Evolutionary conservation across 2,329 filamentous ascomycete species (phyloP).

Genomic region (Neofusicoccum sp.): DNA sequence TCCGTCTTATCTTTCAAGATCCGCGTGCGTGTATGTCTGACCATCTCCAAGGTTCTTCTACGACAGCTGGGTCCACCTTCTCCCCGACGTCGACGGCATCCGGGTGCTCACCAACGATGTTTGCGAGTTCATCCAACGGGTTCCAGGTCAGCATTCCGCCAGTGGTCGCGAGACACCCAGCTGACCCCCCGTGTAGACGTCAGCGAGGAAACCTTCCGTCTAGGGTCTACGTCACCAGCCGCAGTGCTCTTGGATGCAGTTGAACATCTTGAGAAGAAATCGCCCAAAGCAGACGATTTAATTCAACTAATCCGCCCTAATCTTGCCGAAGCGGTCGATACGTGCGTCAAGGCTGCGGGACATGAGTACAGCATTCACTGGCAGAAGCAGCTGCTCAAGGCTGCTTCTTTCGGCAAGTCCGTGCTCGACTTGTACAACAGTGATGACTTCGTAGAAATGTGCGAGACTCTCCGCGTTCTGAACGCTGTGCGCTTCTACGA

Average conservation of each 20-base stretch:
- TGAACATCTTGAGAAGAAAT: slow-evolving; percentile 86
- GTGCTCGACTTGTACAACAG: slow-evolving; percentile 96
- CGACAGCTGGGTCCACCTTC: slow-evolving; percentile 83
- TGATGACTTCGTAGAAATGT: slow-evolving; percentile 98
- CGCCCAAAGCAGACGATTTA: slow-evolving; percentile 94
- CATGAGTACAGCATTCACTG: slow-evolving; percentile 87
- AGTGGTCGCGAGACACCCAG: background rate
- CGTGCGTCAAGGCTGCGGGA: slow-evolving; percentile 88
- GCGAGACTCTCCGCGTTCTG: slow-evolving; percentile 85
- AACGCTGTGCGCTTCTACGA: slow-evolving; percentile 92
- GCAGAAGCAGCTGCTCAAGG: slow-evolving; percentile 95
- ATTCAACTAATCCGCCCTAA: slow-evolving; percentile 89
- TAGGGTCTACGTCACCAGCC: slow-evolving; percentile 83
- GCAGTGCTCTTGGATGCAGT: slow-evolving; percentile 93
- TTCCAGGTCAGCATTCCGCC: slow-evolving; percentile 58
- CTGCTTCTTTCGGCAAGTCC: slow-evolving; percentile 95
- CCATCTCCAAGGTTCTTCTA: slow-evolving; percentile 71
- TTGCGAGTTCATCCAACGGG: slow-evolving; percentile 97
- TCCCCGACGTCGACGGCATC: slow-evolving; percentile 87
- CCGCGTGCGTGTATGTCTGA: slow-evolving; percentile 14
- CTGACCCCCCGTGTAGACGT: slow-evolving; percentile 57
- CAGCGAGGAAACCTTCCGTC: slow-evolving; percentile 83
- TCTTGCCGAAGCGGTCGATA: slow-evolving; percentile 88
- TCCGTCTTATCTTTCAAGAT: slow-evolving; percentile 18
- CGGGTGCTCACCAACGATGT: slow-evolving; percentile 85